A percentile compares a stretch with the other conserved stretches of the same genome.
Evolutionary conservation across 805 yeast genomes (phyloP).

Genomic region (Candida hispaniensis): DNA sequence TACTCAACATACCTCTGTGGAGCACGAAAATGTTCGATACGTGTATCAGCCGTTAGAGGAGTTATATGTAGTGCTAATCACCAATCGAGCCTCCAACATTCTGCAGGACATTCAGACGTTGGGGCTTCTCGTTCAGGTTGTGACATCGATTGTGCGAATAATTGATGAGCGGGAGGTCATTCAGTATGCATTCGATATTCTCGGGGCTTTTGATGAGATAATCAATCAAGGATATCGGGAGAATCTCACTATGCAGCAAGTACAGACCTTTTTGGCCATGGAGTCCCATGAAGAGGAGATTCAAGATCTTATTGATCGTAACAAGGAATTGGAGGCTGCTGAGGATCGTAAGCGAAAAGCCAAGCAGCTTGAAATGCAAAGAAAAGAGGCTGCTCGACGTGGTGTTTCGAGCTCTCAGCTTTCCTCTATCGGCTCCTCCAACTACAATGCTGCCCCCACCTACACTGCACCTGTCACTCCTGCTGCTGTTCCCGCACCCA

Average conservation of each 20-base stretch:
- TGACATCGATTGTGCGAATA: conserved; percentile 57
- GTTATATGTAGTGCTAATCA: conserved; percentile 77
- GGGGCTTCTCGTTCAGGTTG: conserved; percentile 71
- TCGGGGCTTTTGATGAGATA: conserved; percentile 90
- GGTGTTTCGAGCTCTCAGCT: conserved; percentile 23
- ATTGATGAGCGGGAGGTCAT: conserved; percentile 77
- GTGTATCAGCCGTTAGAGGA: conserved; percentile 95
- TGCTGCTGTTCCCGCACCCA: conserved; percentile 10
- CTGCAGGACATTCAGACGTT: conserved; percentile 90
- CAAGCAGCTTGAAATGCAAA: conserved; percentile 53
- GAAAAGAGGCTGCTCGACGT: conserved; percentile 37
- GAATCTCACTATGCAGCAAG: conserved; percentile 68
- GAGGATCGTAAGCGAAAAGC: conserved; percentile 96
- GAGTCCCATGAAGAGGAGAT: conserved; percentile 98
- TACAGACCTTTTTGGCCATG: conserved; percentile 86
- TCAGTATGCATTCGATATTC: conserved; percentile 75
- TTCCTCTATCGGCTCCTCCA: conserved; percentile 9
- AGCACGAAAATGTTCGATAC: conserved; percentile 82
- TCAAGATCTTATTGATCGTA: conserved; percentile 93
- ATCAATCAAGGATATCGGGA: conserved; percentile 84
- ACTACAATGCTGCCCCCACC: conserved; percentile 16
- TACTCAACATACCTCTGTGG: conserved; percentile 86
- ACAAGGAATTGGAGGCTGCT: conserved; percentile 92
- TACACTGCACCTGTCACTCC: conserved; percentile 8
- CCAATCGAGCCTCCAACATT: conserved; percentile 84